Base-by-base conservation (phyloP, 345 rosid genomes). In the Ricinus communis region DNA sequence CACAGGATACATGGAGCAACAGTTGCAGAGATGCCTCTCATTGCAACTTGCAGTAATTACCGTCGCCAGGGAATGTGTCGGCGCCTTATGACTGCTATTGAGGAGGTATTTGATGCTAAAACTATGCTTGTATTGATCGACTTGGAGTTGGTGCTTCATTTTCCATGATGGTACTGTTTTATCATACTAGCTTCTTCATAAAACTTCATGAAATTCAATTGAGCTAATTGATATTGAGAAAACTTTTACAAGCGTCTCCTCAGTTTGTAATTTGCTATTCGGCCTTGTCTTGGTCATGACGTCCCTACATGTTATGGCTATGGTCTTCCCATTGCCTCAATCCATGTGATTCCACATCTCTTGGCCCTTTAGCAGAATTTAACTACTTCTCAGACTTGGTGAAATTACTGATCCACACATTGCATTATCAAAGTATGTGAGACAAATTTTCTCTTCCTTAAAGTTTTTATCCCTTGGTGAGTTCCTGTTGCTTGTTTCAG, bases 11-110 rank as follows among this genome's bases (percentile, higher is more conserved):
- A 94, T 82, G 98, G 96, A 70, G 78, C 74, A 62, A 70, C 83
- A 45, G 82, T 94, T 71, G 98, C 98, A 31, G 98, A 94, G 89
- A 91, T 94, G 98, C 98, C 97, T 74, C 88, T 94, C 41, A 87
- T 91, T 81, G 98, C 97, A 79, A 94, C 98, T 59, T 91, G 96
- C 78, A 90, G 94, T 78, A 87, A 85, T 51, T 87, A 82, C 70
- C 92, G 96, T 40, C 93, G 95, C 49, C 93, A 83, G 79, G 98
- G 98, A 69, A 90, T 94, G 97, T 90, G 98, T 78, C 87, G 90
- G 72, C 83, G 80, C 76, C 91, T 94, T 62, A 74, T 91, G 76
- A 57, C 81, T 81, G 90, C 90, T 67, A 81, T 94, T 31, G 98
- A 94, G 73, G 91, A 94, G 98, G 98, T 88, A 81, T 54, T 31